Percentiles rank a stretch among this genome's conserved stretches.
phyloP scores from a whole-genome alignment of 257 asterid species.

The Solanum virginianum region DNA sequence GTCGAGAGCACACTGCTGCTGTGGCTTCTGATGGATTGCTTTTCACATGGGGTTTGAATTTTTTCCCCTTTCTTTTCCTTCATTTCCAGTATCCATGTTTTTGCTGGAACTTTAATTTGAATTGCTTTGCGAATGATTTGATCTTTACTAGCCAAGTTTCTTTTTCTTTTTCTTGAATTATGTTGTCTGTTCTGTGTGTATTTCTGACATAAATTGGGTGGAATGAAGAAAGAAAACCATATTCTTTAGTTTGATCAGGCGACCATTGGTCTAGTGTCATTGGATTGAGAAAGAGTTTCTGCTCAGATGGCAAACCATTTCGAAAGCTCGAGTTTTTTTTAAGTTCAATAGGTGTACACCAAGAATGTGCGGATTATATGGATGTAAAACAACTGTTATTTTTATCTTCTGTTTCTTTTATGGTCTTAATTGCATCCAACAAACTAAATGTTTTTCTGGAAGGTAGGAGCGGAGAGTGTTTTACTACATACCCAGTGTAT shows the following conservation, averaged over 20 bases:
- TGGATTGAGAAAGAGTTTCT: not conserved
- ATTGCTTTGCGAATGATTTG: not conserved
- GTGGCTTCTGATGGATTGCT: slow-evolving; percentile 87
- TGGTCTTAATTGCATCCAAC: not conserved
- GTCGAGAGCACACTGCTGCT: slow-evolving; percentile 85
- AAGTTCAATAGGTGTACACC: not conserved
- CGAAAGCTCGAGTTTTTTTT: no score
- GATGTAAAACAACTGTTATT: not conserved
- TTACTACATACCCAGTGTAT: not conserved
- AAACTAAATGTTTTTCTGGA: not conserved
- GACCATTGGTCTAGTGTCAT: not conserved
- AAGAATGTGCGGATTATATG: not conserved
- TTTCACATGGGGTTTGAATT: slow-evolving; percentile 78
- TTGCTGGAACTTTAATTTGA: not conserved
- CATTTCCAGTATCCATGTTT: not conserved
- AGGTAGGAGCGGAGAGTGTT: not conserved
- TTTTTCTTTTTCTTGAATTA: not conserved
- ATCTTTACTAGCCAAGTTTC: not conserved
- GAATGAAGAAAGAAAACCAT: not conserved
- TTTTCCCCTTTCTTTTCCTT: not conserved
- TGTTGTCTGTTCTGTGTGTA: not conserved
- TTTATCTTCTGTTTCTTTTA: not conserved
- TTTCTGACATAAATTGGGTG: not conserved
- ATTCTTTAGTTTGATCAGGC: not conserved
- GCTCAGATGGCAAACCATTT: not conserved